Evolutionary conservation across 163 green algal species (phyloP), one percentile per base, ranked within the genome.

Genomic region (Trebouxiophyceae sp.): DNA sequence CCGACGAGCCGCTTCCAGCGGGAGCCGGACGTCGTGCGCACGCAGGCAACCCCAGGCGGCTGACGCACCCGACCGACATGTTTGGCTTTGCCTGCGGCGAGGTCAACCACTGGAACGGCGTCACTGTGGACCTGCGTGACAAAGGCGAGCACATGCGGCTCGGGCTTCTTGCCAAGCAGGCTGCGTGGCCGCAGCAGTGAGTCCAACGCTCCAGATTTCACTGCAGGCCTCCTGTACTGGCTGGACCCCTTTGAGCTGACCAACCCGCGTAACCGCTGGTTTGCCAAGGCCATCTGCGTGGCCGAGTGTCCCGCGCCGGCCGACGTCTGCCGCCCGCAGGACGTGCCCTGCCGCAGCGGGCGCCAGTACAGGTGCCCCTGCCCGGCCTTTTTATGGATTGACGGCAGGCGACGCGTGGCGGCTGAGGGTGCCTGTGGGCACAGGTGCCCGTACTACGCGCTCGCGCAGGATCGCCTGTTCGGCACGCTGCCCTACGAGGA

Each of bases 191-290:
- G n/a, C n/a, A n/a, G n/a, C n/a, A n/a, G n/a, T n/a, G n/a, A n/a
- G n/a, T n/a, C n/a, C n/a, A n/a, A n/a, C n/a, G n/a, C n/a, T n/a
- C n/a, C n/a, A n/a, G n/a, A n/a, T n/a, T n/a, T n/a, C n/a, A n/a
- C 12, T 50, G 39, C 22, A 26, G 22, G 26, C 47, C 22, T 29
- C 5, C 23, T 57, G 47, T 57, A 57, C 47, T 57, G 22, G 12
- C 47, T 57, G 47, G 47, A 57, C 47, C 47, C 47, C 23, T 57
- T 57, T 20, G 47, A 57, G 47, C 47, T 57, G 19, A n/a, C 22
- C 19, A 57, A 57, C 23, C 19, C 47, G 12, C 12, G 12, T 27
- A 57, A 57, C 47, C 47, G 12, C 12, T 26, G 12, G 22, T 57
- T 29, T 20, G 47, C 47, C 19, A 57, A 57, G 47, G 22, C 19